Conservation (phyloP, 768 basidiomycete species). For the Dentipellis fragilis region DNA sequence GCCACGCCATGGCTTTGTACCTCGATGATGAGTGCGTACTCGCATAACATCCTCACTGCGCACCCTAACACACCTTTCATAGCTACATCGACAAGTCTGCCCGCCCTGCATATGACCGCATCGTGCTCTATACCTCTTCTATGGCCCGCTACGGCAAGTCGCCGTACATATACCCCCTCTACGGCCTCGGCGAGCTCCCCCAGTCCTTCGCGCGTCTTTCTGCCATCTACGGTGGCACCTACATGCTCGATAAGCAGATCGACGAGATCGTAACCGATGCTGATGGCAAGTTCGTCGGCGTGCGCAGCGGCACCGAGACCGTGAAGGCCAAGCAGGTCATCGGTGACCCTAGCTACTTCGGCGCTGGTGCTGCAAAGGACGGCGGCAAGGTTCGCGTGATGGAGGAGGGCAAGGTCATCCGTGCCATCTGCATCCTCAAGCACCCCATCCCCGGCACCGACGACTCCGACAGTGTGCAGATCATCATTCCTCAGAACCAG, state of each 20-base stretch:
- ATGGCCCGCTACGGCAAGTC: slow-evolving; percentile 99
- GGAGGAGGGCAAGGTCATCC: slow-evolving; percentile 88
- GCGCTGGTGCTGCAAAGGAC: slow-evolving; percentile 43
- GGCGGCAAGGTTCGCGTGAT: slow-evolving; percentile 79
- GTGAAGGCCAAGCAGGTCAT: slow-evolving; percentile 98
- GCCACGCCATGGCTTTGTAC: slow-evolving; percentile 98
- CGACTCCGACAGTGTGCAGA: slow-evolving; percentile 88
- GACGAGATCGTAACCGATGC: slow-evolving; percentile 81
- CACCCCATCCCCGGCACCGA: slow-evolving; percentile 98
- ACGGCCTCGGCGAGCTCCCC: slow-evolving; percentile 97
- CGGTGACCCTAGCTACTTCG: slow-evolving; percentile 96
- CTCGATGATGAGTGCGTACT: slow-evolving; percentile 86
- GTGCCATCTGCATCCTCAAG: slow-evolving; percentile 96
- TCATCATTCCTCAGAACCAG: slow-evolving; percentile 99
- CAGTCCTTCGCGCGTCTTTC: slow-evolving; percentile 97
- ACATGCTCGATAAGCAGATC: slow-evolving; percentile 97
- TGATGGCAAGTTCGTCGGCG: slow-evolving; percentile 87
- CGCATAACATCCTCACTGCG: background rate
- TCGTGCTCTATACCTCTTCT: slow-evolving; percentile 93
- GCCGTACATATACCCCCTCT: slow-evolving; percentile 98
- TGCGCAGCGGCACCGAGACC: slow-evolving; percentile 79
- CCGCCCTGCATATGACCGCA: slow-evolving; percentile 84
- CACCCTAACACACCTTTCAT: slow-evolving; percentile 3
- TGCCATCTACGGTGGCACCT: slow-evolving; percentile 98
- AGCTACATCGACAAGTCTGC: slow-evolving; percentile 94